Percentiles rank a stretch among this genome's conserved stretches.
Evolutionary conservation across 2,329 filamentous ascomycete genomes (phyloP).

Genomic region (Fonsecaea erecta): DNA sequence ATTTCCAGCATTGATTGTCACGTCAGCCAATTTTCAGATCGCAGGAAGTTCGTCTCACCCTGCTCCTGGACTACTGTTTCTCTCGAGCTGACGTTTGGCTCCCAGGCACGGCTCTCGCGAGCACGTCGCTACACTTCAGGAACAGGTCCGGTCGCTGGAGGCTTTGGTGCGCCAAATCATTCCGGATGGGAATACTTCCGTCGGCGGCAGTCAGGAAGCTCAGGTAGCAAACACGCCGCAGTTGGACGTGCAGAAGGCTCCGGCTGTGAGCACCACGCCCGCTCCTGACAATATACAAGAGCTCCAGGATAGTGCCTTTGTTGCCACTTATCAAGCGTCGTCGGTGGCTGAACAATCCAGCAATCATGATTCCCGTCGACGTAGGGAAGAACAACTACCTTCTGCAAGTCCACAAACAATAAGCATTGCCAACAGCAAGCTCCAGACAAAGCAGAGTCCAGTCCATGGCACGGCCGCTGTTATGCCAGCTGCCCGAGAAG

Average conservation of each 20-base stretch:
- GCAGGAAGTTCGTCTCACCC: constrained; percentile 1
- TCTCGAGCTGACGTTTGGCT: not conserved
- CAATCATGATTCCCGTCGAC: not conserved
- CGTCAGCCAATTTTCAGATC: constrained; percentile 7
- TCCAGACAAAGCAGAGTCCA: not conserved
- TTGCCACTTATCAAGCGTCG: not conserved
- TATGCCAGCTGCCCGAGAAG: not conserved
- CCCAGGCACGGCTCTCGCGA: constrained; percentile 12
- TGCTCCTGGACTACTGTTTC: not conserved
- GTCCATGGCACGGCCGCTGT: not conserved
- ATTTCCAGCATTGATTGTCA: constrained; percentile 6
- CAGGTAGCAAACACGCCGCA: not conserved
- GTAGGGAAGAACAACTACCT: not conserved
- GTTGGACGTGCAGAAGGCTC: not conserved
- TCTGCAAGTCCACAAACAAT: not conserved
- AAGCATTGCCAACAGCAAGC: not conserved
- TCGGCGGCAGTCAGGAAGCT: not conserved
- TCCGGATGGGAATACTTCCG: not conserved
- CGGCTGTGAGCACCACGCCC: not conserved
- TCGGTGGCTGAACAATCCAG: not conserved
- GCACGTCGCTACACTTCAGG: constrained; percentile 6
- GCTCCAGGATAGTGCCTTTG: not conserved
- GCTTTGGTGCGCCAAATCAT: not conserved
- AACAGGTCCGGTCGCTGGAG: constrained; percentile 8
- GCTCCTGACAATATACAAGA: not conserved